phyloP scores from a whole-genome alignment of 805 yeast species.

The Candida coquimbonensis region DNA sequence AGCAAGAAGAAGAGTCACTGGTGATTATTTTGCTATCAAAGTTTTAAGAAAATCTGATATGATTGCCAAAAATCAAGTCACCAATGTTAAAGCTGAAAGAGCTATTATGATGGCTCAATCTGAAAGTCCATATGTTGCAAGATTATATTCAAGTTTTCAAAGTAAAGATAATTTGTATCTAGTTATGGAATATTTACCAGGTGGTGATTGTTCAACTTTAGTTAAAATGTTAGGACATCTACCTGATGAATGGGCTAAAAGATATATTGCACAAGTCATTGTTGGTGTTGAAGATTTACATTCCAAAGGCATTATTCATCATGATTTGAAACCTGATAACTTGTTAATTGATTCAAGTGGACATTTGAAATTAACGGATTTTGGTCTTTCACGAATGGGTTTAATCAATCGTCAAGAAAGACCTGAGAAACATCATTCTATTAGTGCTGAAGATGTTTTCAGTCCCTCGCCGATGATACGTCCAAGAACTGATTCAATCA shows the following conservation, averaged over 20 bases:
- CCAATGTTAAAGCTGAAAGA: slow-evolving; percentile 89
- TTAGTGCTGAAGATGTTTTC: slow-evolving; percentile 16
- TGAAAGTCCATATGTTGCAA: slow-evolving; percentile 89
- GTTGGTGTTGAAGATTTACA: slow-evolving; percentile 90
- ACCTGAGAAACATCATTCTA: slow-evolving; percentile 1
- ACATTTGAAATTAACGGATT: slow-evolving; percentile 89
- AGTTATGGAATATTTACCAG: slow-evolving; percentile 94
- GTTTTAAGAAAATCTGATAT: slow-evolving; percentile 88
- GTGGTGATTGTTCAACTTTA: slow-evolving; percentile 91
- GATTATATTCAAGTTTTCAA: slow-evolving; percentile 81
- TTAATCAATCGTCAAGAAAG: slow-evolving; percentile 69
- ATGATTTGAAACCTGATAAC: slow-evolving; percentile 95
- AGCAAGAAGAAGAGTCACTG: slow-evolving; percentile 76
- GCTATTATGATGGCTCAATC: slow-evolving; percentile 98
- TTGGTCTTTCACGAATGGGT: slow-evolving; percentile 89
- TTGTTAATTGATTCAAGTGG: slow-evolving; percentile 79
- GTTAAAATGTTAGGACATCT: slow-evolving; percentile 74
- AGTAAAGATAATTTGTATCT: slow-evolving; percentile 77
- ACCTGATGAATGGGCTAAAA: slow-evolving; percentile 79
- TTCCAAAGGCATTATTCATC: slow-evolving; percentile 80
- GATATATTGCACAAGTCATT: slow-evolving; percentile 84
- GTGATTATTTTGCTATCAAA: slow-evolving; percentile 93
- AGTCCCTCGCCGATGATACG: slow-evolving; percentile 10
- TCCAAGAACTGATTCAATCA: slow-evolving; percentile 17
- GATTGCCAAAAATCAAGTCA: slow-evolving; percentile 95